Base-by-base conservation (phyloP, 495 filamentous ascomycete species). In the Penicillium egyptiacum region DNA sequence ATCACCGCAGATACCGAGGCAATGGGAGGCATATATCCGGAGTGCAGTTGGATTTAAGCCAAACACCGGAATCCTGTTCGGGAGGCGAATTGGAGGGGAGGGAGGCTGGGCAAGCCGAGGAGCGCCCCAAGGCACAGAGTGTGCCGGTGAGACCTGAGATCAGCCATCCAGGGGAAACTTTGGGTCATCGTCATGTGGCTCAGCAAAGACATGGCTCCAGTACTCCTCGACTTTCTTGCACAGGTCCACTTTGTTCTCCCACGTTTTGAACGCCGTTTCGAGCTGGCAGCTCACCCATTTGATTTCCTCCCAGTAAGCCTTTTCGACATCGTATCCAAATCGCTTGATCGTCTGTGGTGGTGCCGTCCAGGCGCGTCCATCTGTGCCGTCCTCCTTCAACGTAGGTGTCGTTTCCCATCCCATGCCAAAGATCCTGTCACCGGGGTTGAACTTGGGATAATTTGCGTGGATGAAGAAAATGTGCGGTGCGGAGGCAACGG, bases 401-500 rank as follows among this genome's bases (percentile, higher is more conserved):
- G 73, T 76, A 5, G 74, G 73, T 2, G 71, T 64, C 17, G 72
- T 75, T 53, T 77, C 74, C 65, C 69, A 77, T 11, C 65, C 63
- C 41, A 52, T 53, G 4, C 75, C 76, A 51, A 74, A 79, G 7
- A 79, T 61, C 26, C 76, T 71, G 31, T 75, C 75, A 4, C 67
- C 70, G 0, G 81, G 79, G 55, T 84, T 80, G 55, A 82, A 78
- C 56, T 83, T 83, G 51, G 79, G 78, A 41, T 76, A 78, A 58
- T 80, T 81, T 51, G 77, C 77, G 61, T 85, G 82, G 47, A 82
- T 71, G 52, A 83, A 84, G 65, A 83, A 79, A 22, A 72, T 60
- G 6, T 66, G 69, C 0, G 75, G 69, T 3, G 70, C 53, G 7
- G 66, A 50, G 14, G 64, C 72, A 22, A 69, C 66, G 1, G 65